Percentiles rank a stretch among this genome's conserved stretches.
phyloP scores from a whole-genome alignment of 1,284 basidiomycete species.

The Veloboletus limbatus region DNA sequence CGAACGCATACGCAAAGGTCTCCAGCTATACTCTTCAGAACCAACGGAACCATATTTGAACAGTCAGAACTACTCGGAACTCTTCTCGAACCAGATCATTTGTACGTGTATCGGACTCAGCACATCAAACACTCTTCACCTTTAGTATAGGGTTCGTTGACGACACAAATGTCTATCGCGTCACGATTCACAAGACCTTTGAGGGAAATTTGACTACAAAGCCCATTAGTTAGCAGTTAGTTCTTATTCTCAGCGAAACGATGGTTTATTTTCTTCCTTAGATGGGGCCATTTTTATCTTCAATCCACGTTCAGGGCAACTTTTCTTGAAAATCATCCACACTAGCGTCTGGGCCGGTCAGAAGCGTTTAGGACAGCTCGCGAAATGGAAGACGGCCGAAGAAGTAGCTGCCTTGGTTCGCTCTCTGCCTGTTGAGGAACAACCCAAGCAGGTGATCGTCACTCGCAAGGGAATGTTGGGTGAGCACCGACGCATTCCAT shows the following conservation, averaged over 20 bases:
- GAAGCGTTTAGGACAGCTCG: slow-evolving; percentile 98
- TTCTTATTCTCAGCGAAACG: not conserved
- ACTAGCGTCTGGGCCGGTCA: slow-evolving; percentile 99
- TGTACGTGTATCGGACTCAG: slow-evolving; percentile 51
- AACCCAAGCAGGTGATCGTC: slow-evolving; percentile 99
- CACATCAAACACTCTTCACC: slow-evolving; percentile 7
- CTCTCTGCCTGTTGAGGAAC: slow-evolving; percentile 97
- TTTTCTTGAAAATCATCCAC: slow-evolving; percentile 99
- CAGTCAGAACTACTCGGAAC: slow-evolving; percentile 95
- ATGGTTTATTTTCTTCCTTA: slow-evolving; percentile 26
- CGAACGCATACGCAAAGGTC: slow-evolving; percentile 97
- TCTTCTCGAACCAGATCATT: slow-evolving; percentile 99
- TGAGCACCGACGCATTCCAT: slow-evolving; percentile 31
- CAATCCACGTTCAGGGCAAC: slow-evolving; percentile 97
- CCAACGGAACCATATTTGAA: slow-evolving; percentile 99
- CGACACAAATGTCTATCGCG: slow-evolving; percentile 99
- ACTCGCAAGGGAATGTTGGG: slow-evolving; percentile 99
- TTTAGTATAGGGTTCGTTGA: slow-evolving; percentile 83
- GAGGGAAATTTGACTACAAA: slow-evolving; percentile 99
- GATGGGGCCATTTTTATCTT: slow-evolving; percentile 99
- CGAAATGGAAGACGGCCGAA: slow-evolving; percentile 99
- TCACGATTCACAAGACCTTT: slow-evolving; percentile 99
- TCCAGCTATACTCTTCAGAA: slow-evolving; percentile 98
- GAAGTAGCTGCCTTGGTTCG: slow-evolving; percentile 98
- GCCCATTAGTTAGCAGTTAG: slow-evolving; percentile 76